Percentiles rank a stretch among this genome's conserved stretches.
These are phyloP conservation scores for Exophiala mesophila DNA, from an alignment of 2,329 filamentous ascomycete genomes.

Conservation along the genomic window DNA sequence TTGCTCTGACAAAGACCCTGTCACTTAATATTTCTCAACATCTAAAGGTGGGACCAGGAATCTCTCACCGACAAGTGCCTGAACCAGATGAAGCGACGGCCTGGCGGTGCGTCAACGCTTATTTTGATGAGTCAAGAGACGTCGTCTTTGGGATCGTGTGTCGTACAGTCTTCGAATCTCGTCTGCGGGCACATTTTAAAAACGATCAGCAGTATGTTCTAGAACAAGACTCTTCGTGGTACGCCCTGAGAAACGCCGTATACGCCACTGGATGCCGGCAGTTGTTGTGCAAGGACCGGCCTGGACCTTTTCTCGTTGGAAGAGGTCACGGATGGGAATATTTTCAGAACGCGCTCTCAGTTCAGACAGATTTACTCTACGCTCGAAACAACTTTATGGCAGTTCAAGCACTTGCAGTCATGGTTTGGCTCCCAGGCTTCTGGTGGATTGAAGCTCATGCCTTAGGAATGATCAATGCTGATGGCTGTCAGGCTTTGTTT, in stretches of 20 bases:
- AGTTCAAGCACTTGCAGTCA: conserved; percentile 8
- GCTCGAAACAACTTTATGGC: conserved; percentile 4
- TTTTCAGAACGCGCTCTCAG: conserved; percentile 8
- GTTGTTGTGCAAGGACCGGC: neutral
- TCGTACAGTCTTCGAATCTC: conserved; percentile 4
- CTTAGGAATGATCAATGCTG: conserved; percentile 1
- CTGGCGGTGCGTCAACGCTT: conserved; percentile 1
- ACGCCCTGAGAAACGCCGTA: conserved; percentile 7
- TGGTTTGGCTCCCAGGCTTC: conserved; percentile 6
- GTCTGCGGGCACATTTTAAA: neutral
- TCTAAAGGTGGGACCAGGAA: neutral
- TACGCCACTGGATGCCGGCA: conserved; percentile 8
- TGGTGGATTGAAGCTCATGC: too few relatives aligned
- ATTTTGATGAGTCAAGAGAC: conserved; percentile 3
- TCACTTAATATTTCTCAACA: neutral
- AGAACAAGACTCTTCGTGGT: conserved; percentile 4
- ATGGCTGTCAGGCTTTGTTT: conserved; percentile 2
- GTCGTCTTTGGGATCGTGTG: conserved; percentile 7
- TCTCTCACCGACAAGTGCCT: neutral
- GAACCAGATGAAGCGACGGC: neutral
- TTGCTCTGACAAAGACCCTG: neutral
- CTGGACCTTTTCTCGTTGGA: conserved; percentile 1
- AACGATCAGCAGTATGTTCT: neutral
- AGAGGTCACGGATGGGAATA: conserved; percentile 1
- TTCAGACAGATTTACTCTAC: conserved; percentile 7